Base-by-base conservation (phyloP, 1,139 yeast species). In the Yamadazyma triangularis region DNA sequence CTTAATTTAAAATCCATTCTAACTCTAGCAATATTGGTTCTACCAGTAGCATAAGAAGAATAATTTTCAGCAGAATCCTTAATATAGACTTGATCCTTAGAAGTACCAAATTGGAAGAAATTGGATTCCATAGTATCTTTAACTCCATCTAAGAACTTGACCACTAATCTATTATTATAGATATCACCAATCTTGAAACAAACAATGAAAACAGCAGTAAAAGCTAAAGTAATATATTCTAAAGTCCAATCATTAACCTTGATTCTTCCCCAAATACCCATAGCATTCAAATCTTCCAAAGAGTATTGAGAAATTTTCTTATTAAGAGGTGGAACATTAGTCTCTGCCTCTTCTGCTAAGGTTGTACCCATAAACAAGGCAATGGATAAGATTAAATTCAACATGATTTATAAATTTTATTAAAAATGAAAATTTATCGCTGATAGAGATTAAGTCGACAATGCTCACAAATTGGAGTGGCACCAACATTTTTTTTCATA, bases 11-110 rank as follows among this genome's bases (percentile, higher is more conserved):
- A 67, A 42, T 71, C 76, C 34, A 82, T 69, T 35, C 73, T 61
- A 36, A 87, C 64, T 39, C 74, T 70, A 40, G 77, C 78, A 42
- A 91, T 72, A 56, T 85, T 82, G 40, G 76, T 65, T 56, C 98
- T 79, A 41, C 98, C 98, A 35, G 95, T 73, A 27, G 96, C 95
- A 56, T 86, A 91, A 28, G 87, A 69, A 12, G 91, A 66, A 56
- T 60, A 88, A 38, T 75, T 70, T 50, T 85, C 83, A 27, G 83
- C 67, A 32, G 81, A 77, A 53, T 87, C 96, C 51, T 77, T 73
- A 41, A 79, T 64, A 47, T 69, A 71, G 43, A 75, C 60, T 30
- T 61, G 58, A 27, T 65, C 63, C 28, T 62, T 42, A n/a, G 65
- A 55, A 28, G 79, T 79, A 35, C 97, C 97, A 39, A 80, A 91